These are phyloP conservation scores for Hericium rajendrae DNA, from an alignment of 768 basidiomycete species.

Conservation along the genomic window DNA sequence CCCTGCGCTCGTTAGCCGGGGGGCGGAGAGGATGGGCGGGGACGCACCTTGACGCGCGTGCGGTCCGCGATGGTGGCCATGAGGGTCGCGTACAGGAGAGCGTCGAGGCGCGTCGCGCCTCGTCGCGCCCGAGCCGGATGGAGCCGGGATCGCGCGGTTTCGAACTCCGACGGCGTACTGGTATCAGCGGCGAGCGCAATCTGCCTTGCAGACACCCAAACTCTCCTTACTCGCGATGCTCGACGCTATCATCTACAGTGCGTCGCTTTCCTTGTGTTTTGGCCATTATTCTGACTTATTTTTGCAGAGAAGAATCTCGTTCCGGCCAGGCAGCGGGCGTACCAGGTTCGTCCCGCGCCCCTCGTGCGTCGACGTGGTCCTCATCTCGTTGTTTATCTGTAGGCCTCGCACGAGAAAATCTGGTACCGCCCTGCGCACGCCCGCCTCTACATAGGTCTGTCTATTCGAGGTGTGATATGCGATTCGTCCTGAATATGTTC, in stretches of 20 bases:
- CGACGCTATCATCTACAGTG: slow-evolving; percentile 58
- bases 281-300: neutral
- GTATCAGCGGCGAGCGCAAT: neutral
- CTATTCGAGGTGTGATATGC: neutral
- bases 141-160: slow-evolving; percentile 5
- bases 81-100: slow-evolving; percentile 27
- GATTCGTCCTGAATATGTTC: neutral
- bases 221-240: slow-evolving; percentile 29
- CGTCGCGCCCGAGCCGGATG: slow-evolving; percentile 26
- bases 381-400: neutral
- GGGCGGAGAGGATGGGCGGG: slow-evolving; percentile 1
- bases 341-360: slow-evolving; percentile 41
- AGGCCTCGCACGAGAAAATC: slow-evolving; percentile 39
- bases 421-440: slow-evolving; percentile 55
- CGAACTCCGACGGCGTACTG: slow-evolving; percentile 17
- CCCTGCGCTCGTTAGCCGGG: slow-evolving; percentile 40
- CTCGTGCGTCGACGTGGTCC: neutral
- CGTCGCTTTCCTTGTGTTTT: slow-evolving; percentile 14
- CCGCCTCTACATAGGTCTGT: slow-evolving; percentile 53
- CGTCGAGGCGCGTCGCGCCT: slow-evolving; percentile 29
- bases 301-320: slow-evolving; percentile 53
- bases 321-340: slow-evolving; percentile 51
- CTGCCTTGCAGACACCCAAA: too few species aligned
- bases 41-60: slow-evolving; percentile 69
- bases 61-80: slow-evolving; percentile 42